Conservation (phyloP, 2,329 filamentous ascomycete genomes). For the Lojkania enalia region DNA sequence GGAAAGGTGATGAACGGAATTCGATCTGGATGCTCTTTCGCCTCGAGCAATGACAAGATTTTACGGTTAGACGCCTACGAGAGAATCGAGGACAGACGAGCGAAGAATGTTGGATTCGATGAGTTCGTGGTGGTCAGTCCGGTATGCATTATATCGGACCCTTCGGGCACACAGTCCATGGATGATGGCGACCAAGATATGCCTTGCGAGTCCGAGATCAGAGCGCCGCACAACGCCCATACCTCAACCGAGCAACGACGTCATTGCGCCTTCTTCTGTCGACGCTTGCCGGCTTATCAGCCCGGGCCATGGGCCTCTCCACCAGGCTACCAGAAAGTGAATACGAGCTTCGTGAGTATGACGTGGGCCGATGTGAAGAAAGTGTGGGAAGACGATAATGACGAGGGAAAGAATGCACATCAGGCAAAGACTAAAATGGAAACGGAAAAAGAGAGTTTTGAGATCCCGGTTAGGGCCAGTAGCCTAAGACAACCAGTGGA, state of each 20-base stretch:
- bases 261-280: background rate
- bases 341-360: background rate
- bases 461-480: background rate
- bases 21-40: too few species aligned
- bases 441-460: background rate
- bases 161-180: background rate
- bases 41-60: background rate
- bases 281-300: background rate
- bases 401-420: background rate
- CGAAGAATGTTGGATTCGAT: background rate
- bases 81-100: background rate
- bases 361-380: background rate
- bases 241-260: background rate
- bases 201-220: too few species aligned
- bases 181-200: background rate
- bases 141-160: background rate
- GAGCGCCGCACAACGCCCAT: background rate
- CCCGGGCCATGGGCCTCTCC: background rate
- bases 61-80: background rate
- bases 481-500: background rate
- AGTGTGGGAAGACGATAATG: background rate
- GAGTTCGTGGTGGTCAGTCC: background rate
- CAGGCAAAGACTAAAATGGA: background rate
- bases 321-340: background rate
- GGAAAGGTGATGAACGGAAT: too few species aligned